Base-by-base conservation (phyloP, 2,329 filamentous ascomycete species). In the Dothidotthia symphoricarpi region DNA sequence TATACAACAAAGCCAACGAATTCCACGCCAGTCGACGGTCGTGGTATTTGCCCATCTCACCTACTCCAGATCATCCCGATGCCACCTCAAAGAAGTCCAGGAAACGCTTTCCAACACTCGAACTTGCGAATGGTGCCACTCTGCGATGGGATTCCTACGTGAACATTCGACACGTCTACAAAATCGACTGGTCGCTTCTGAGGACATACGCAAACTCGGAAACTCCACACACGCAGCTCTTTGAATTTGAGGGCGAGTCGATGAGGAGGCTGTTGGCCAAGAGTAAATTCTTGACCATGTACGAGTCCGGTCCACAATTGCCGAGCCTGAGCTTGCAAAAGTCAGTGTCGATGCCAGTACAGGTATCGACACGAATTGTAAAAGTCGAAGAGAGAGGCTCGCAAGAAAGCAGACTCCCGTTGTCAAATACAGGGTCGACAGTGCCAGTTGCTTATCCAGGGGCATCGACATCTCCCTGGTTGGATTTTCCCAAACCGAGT, bases 81-180 rank as follows among this genome's bases (percentile, higher is more conserved):
- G 59, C 55, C 3, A 51, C 27, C 17, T 60, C 59, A 22, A 64
- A 62, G 34, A 63, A 61, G 39, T 43, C 59, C 6, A 55, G 44
- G 16, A 64, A 63, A 28, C 43, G 56, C 6, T 60, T 61, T 25
- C 61, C 61, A 3, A 60, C 59, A 10, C 43, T 61, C 14, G 49
- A 47, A 6, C 30, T 67, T 12, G 47, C 48, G 9, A 33, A 48
- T 9, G 52, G 45, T 10, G 55, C 52, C 2, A 41, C 36, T 2
- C 42, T 67, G 19, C 53, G 54, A 13, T 60, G 58, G 48, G 50
- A 61, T 9, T 64, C 59, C 1, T 65, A 63, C 35, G 61, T 65
- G 17, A 64, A 66, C 28, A 53, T 64, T 11, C 52, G 59, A 9
- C 49, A 63, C 33, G 50, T 66, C 1, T 66, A 66, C 45, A 56